Evolutionary conservation across 768 basidiomycete genomes (phyloP).

Genomic region (Asterophora parasitica): DNA sequence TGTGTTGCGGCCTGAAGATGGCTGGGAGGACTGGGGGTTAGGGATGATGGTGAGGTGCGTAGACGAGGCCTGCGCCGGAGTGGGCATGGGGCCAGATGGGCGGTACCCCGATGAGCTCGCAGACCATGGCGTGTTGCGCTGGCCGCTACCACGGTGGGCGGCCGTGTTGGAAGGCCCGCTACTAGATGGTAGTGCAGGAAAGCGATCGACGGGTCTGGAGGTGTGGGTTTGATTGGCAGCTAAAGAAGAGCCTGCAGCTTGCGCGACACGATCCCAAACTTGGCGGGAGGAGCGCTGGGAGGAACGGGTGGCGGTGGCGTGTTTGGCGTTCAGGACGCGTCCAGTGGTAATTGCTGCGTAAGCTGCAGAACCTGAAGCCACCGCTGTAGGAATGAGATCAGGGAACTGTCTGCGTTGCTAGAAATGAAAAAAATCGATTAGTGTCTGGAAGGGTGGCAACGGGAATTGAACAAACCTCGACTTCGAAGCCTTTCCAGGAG

Average conservation of each 20-base stretch:
- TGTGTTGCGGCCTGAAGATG: conserved; percentile 13
- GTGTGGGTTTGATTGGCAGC: conserved; percentile 22
- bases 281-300: conserved; percentile 56
- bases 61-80: conserved; percentile 22
- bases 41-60: conserved; percentile 18
- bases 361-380: conserved; percentile 41
- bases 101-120: conserved; percentile 27
- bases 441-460: neutral
- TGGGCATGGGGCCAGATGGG: conserved; percentile 20
- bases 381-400: conserved; percentile 54
- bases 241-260: conserved; percentile 56
- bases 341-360: conserved; percentile 81
- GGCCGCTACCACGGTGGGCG: conserved; percentile 35
- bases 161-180: conserved; percentile 19
- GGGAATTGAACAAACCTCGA: conserved; percentile 53
- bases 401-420: conserved; percentile 88
- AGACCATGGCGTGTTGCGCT: conserved; percentile 62
- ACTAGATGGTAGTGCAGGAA: conserved; percentile 27
- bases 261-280: conserved; percentile 85
- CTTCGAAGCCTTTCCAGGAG: conserved; percentile 80
- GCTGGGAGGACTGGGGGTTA: conserved; percentile 13
- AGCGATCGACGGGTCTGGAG: conserved; percentile 26
- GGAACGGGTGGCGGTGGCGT: conserved; percentile 58
- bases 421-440: neutral
- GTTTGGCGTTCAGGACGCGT: conserved; percentile 79